A percentile compares a stretch with the other conserved stretches of the same genome.
These are phyloP conservation scores for Drosera capensis DNA, from an alignment of 148 eudicot genomes.

Conservation along the genomic window DNA sequence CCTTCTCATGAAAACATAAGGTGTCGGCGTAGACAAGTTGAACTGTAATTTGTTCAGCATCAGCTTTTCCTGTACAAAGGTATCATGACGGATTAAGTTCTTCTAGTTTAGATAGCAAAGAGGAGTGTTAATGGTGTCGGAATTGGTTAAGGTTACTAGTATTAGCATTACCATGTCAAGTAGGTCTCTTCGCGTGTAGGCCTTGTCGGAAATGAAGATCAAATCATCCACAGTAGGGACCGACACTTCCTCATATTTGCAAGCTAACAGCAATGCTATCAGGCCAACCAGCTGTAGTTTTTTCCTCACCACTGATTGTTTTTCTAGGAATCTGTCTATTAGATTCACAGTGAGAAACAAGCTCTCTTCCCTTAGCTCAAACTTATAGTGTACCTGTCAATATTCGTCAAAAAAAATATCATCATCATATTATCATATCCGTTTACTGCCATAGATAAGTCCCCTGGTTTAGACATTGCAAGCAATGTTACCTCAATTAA, in stretches of 20 bases:
- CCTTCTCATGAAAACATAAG: constrained; percentile 55
- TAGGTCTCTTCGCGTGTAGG: constrained; percentile 47
- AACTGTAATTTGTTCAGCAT: constrained; percentile 63
- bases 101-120: background rate
- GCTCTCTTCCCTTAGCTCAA: constrained; percentile 73
- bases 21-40: constrained; percentile 70
- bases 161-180: constrained; percentile 50
- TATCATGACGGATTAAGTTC: background rate
- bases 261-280: constrained; percentile 1
- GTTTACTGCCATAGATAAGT: background rate
- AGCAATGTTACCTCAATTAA: constrained; percentile 45
- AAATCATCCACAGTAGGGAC: constrained; percentile 80
- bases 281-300: constrained; percentile 1
- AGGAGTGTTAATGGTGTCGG: background rate
- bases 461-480: background rate
- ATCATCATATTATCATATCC: background rate
- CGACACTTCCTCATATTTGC: constrained; percentile 2
- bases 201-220: background rate
- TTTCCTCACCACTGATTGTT: constrained; percentile 22
- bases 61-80: constrained; percentile 34
- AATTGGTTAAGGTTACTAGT: background rate
- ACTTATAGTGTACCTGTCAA: constrained; percentile 80
- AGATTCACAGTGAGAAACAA: constrained; percentile 65
- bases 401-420: background rate
- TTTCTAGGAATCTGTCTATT: constrained; percentile 67